Evolutionary conservation across 148 eudicot species (phyloP).

Genomic region (Persicaria maculosa): DNA sequence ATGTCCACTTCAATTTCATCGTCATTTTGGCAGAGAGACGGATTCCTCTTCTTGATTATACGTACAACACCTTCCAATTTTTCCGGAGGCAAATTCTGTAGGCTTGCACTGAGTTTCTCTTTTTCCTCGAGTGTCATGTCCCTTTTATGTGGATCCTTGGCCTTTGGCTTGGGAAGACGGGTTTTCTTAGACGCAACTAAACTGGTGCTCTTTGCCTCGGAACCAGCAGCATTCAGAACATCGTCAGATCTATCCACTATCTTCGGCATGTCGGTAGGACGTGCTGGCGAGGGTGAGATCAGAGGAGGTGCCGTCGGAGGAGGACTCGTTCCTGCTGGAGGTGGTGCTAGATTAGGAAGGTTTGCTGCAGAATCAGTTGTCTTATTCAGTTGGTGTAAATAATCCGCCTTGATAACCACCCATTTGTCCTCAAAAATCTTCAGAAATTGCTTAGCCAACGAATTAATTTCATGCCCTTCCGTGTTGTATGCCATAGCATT

Average conservation of each 20-base stretch:
- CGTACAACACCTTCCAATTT: constrained; percentile 79
- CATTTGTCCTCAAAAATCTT: constrained; percentile 85
- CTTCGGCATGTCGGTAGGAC: constrained; percentile 30
- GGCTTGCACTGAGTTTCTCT: constrained; percentile 73
- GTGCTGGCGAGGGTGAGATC: constrained; percentile 14
- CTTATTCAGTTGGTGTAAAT: constrained; percentile 34
- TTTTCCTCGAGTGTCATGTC: constrained; percentile 91
- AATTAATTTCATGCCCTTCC: constrained; percentile 79
- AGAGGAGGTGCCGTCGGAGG: constrained; percentile 19
- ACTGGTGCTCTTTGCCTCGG: constrained; percentile 23
- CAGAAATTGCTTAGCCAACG: constrained; percentile 65
- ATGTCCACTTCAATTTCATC: constrained; percentile 34
- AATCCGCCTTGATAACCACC: constrained; percentile 60
- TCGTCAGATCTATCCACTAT: constrained; percentile 44
- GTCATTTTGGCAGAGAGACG: constrained; percentile 72
- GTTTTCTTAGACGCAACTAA: constrained; percentile 34
- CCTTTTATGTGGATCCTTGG: constrained; percentile 81
- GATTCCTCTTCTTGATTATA: constrained; percentile 84
- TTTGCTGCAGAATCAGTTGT: constrained; percentile 29
- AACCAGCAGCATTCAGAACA: constrained; percentile 28
- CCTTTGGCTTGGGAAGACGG: constrained; percentile 76
- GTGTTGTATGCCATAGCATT: constrained; percentile 94
- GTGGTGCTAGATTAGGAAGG: constrained; percentile 36
- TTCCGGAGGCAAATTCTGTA: constrained; percentile 87
- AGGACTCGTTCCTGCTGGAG: constrained; percentile 45